Evolutionary conservation across 2,329 filamentous ascomycete species (phyloP), one percentile per base, ranked within the genome.

Genomic region (Stagonosporopsis chrysanthemi): DNA sequence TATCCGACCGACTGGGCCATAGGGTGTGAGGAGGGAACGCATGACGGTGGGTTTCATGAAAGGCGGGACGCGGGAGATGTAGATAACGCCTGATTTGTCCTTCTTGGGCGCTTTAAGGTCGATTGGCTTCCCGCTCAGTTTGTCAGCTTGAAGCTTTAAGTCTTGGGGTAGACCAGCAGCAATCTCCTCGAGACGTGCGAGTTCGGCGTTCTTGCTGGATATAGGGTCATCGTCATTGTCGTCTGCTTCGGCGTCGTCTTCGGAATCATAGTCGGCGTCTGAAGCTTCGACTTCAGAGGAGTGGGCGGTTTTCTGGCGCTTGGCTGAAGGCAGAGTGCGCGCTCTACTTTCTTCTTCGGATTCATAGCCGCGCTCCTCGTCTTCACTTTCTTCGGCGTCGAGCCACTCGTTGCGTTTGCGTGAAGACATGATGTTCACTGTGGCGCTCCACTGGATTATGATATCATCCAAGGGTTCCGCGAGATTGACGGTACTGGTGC

Each of bases 41-140:
- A 95, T 82, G 71, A 93, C 93, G 48, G 83, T 80, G 6, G 91
- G 90, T 69, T 92, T 93, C 90, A 96, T 95, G 77, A 93, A 96
- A 0, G 92, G 92, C 4, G 92, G 91, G 61, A 95, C 86, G 57
- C 91, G 87, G 4, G 90, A 94, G 60, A 96, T 82, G 78, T 95
- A 96, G 58, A 95, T 82, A 12, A 96, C 90, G 61, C 91, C 91
- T 0, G 90, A 92, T 72, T 88, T 89, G 66, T 78, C 90, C 88
- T 72, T 88, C 86, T 39, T 84, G 81, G 57, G 90, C 77, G 38
- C 83, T 80, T 63, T 82, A 46, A 63, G 55, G 28, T 63, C 58
- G 15, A 67, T 56, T 12, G 64, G 56, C 49, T 67, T 59, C 15
- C 66, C 51, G 15, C 17, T 60, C 14, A 67, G 60, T 40, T 70